Percentiles rank a stretch among this genome's conserved stretches.
These are phyloP conservation scores for Penicillium sp. DNA, from an alignment of 2,329 filamentous ascomycete species.

Conservation along the genomic window DNA sequence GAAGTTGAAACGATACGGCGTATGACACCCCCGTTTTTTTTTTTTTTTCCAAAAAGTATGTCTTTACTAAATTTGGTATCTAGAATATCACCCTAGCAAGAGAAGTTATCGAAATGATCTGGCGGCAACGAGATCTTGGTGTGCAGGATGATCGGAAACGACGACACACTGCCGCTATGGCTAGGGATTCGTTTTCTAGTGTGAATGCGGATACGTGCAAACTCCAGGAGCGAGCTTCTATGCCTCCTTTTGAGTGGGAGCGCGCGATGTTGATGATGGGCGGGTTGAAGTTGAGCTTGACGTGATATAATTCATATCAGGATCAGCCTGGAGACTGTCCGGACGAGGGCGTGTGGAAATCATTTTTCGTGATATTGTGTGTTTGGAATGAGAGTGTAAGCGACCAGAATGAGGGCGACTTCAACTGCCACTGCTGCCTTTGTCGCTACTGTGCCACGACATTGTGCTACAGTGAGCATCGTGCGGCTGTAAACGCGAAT, in stretches of 20 bases:
- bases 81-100: constrained; percentile 25
- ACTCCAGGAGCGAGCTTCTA: not conserved
- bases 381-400: too few species aligned
- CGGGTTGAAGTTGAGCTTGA: constrained; percentile 24
- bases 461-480: too few species aligned
- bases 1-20: constrained; percentile 21
- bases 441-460: too few species aligned
- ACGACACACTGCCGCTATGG: constrained; percentile 2
- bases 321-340: too few species aligned
- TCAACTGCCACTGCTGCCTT: too few species aligned
- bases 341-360: not conserved
- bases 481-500: too few species aligned
- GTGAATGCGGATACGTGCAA: not conserved
- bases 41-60: not conserved
- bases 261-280: constrained; percentile 23
- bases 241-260: constrained; percentile 23
- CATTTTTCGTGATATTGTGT: too few species aligned
- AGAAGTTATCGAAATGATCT: constrained; percentile 26
- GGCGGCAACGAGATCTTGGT: constrained; percentile 23
- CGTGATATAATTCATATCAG: too few species aligned
- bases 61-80: not conserved
- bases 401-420: too few species aligned
- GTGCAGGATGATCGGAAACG: constrained; percentile 20
- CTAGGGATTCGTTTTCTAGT: not conserved
- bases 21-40: constrained; percentile 2